Evolutionary conservation across 495 filamentous ascomycete genomes (phyloP), one percentile per base, ranked within the genome.

Genomic region (Xylaria grammica): DNA sequence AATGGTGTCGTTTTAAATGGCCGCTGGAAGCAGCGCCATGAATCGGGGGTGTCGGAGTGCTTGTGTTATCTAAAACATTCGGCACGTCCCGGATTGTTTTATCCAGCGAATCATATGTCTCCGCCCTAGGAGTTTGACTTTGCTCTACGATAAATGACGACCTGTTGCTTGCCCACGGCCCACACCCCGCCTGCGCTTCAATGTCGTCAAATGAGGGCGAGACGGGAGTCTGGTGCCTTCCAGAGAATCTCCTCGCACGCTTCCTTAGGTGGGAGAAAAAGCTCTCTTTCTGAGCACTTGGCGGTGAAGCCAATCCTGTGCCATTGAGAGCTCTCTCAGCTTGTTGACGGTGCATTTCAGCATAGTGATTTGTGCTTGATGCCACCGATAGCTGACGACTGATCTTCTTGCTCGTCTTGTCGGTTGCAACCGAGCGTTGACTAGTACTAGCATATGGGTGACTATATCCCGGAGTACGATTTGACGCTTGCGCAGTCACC

Each of bases 181-280:
- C 90, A 75, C 93, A 96, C 17, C 93, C 93, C 36, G 92, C 92
- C 69, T 93, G 93, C 45, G 93, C 91, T 71, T 98, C 96, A 48
- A 97, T 78, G 71, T 97, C 72, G 65, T 97, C 94, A 50, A 85
- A 81, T 20, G 82, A 85, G 10, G 92, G 86, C 30, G 91, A 90
- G 57, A 88, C 83, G 20, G 89, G 87, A 27, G 86, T 84, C 75
- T 94, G 91, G 70, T 94, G 91, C 26, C 92, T 88, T 36, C 95
- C 96, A 34, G 96, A 99, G 27, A 99, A 86, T 67, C 96, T 85
- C 65, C 96, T 87, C 8, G 96, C 96, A 26, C 93, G 88, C 76
- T 99, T 99, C 44, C 96, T 87, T 6, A 99, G 84, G 69, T 99
- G 96, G 8, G 96, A 97, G 77, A 99, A 98, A 79, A 97, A 98